These are phyloP conservation scores for Neoscytalidium dimidiatum DNA, from an alignment of 2,329 filamentous ascomycete genomes.

Conservation along the genomic window DNA sequence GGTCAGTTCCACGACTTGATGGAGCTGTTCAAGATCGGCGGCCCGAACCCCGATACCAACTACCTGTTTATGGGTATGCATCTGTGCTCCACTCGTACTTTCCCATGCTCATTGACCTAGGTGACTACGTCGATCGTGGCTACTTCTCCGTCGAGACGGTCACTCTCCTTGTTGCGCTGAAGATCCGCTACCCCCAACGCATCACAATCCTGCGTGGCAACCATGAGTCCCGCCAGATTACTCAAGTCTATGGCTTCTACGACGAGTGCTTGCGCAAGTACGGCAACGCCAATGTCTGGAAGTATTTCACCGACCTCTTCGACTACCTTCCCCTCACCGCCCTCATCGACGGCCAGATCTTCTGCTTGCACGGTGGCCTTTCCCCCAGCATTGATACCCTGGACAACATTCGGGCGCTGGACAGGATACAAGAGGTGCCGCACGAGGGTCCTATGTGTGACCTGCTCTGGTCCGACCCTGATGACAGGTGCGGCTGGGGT, in stretches of 20 bases:
- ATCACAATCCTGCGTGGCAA: conserved; percentile 98
- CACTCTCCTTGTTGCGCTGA: conserved; percentile 91
- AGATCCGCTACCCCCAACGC: conserved; percentile 95
- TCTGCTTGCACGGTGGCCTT: conserved; percentile 72
- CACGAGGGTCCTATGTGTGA: conserved; percentile 79
- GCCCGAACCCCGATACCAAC: conserved; percentile 96
- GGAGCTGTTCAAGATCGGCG: conserved; percentile 99
- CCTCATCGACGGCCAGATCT: conserved; percentile 72
- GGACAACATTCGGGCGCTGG: conserved; percentile 63
- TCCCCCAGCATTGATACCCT: conserved; percentile 73
- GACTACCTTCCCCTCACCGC: conserved; percentile 75
- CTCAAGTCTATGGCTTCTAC: conserved; percentile 77
- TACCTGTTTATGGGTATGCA: conserved; percentile 94
- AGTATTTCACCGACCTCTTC: conserved; percentile 76
- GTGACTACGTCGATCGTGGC: conserved; percentile 97
- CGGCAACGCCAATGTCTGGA: conserved; percentile 77
- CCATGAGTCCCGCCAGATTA: conserved; percentile 76
- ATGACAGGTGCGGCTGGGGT: conserved; percentile 94
- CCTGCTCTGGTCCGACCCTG: conserved; percentile 82
- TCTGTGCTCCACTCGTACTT: conserved; percentile 22
- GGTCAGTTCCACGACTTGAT: conserved; percentile 99
- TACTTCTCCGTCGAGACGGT: conserved; percentile 99
- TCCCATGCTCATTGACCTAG: conserved; percentile 47
- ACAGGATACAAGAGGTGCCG: conserved; percentile 67
- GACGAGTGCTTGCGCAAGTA: conserved; percentile 78